Base-by-base conservation (phyloP, 2,329 filamentous ascomycete species). In the Colletotrichum falcatum region DNA sequence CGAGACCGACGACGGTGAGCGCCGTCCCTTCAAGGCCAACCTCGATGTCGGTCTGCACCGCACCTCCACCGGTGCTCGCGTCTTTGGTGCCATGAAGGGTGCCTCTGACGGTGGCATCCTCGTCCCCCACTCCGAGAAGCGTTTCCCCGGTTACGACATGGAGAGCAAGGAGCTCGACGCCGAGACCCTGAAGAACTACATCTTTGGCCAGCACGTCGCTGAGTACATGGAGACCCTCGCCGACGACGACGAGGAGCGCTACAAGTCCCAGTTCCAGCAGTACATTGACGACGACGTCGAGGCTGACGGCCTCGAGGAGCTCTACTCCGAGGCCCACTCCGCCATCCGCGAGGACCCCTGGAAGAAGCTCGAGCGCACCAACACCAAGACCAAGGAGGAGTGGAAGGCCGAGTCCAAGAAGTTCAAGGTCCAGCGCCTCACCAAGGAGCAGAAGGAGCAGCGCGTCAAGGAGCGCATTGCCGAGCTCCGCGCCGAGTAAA, bases 151-250 rank as follows among this genome's bases (percentile, higher is more conserved):
- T 80, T 99, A 88, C 91, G 96, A 99, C 84, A 93, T 97, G 39
- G 96, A 99, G 89, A 86, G 87, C 84, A 95, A 99, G 92, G 95
- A 98, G 90, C 94, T 99, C 80, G 96, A 99, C 80, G 90, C 94
- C 80, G 96, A 99, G 85, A 92, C 90, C 77, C 94, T 99, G 83
- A 94, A 95, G 90, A 97, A 95, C 89, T 99, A 99, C 92, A 99
- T 99, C 90, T 95, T 94, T 85, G 96, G 90, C 82, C 95, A 96
- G 74, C 96, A 99, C 91, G 94, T 99, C 76, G 95, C 95, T 78
- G 96, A 99, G 91, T 99, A 99, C 92, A 99, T 99, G 96, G 96
- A 99, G 92, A 96, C 92, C 71, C 93, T 99, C 76, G 96, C 96
- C 86, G 96, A 99, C 80, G 96, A 99, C 83, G 96, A 99, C 82